A percentile compares a stretch with the other conserved stretches of the same genome.
phyloP scores from a whole-genome alignment of 306 rosid species.

The Morella rubra region DNA sequence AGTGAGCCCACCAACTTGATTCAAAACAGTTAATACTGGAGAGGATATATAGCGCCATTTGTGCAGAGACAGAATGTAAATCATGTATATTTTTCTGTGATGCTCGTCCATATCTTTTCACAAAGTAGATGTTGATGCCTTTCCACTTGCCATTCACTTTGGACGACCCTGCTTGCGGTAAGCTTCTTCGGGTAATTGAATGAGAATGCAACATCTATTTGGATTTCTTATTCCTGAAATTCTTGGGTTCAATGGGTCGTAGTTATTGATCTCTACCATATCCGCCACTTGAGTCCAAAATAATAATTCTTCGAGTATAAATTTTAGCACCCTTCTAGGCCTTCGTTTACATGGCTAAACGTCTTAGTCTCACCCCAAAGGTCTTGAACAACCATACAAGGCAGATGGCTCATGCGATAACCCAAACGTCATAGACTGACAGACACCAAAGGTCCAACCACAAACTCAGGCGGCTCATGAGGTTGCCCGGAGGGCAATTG shows the following conservation, averaged over 20 bases:
- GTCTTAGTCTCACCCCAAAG: too few species aligned
- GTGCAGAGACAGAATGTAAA: constrained; percentile 60
- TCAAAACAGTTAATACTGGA: constrained; percentile 51
- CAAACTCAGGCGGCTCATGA: too few species aligned
- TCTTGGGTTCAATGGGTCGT: background rate
- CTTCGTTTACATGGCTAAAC: too few species aligned
- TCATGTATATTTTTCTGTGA: constrained; percentile 74
- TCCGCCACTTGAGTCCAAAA: background rate
- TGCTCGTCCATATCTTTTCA: constrained; percentile 46
- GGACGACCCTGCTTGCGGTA: constrained; percentile 24
- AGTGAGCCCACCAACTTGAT: constrained; percentile 98
- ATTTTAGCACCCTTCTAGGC: too few species aligned
- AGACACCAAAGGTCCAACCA: too few species aligned
- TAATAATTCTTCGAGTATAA: too few species aligned
- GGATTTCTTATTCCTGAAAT: constrained; percentile 1
- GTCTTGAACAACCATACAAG: too few species aligned
- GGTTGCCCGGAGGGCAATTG: too few species aligned
- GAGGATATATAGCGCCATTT: constrained; percentile 37
- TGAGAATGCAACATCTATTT: constrained; percentile 15
- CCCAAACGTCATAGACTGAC: too few species aligned
- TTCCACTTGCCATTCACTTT: constrained; percentile 31
- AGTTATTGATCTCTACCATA: background rate
- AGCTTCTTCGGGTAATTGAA: constrained; percentile 15
- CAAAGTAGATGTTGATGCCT: constrained; percentile 40
- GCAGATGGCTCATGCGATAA: too few species aligned